Evolutionary conservation across 495 filamentous ascomycete species (phyloP), one percentile per base, ranked within the genome.

Genomic region (Astrocystis sublimbata): DNA sequence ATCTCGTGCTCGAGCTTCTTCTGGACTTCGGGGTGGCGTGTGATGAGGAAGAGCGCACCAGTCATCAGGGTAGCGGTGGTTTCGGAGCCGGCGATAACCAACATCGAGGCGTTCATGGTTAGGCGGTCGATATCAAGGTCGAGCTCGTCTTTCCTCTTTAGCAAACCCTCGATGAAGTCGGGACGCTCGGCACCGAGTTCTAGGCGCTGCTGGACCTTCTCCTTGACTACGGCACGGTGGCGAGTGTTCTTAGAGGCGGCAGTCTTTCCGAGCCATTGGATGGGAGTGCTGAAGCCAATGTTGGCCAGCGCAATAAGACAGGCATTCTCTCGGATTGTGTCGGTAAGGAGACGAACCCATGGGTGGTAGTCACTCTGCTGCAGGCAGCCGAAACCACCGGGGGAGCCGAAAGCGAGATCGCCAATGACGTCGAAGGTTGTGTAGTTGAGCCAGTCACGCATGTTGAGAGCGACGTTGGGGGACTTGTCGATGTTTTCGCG

Each of bases 401-500:
- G 63, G 61, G 87, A 78, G 0, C 83, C 84, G 73, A 88, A 87
- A 13, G 79, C 78, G 31, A 89, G 71, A 63, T 87, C 83, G 2
- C 84, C 85, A 63, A 86, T 84, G 21, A 87, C 72, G 65, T 88
- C 86, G 64, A 88, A 88, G 15, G 84, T 86, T 1, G 79, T 81
- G 63, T 70, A 87, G 51, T 84, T 86, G 54, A 80, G 83, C 86
- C 84, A 87, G 36, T 78, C 69, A 4, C 68, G 68, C 40, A 88
- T 68, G 49, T 83, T 74, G 1, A 86, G 67, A 5, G 67, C 21
- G 23, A 53, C 58, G 5, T 36, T 58, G 21, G 64, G 60, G 2
- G 73, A 74, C n/a, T 24, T 53, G 3, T 57, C 51, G n/a, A 61
- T 21, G 50, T 75, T 65, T 61, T 79, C 77, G 30, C 71, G 58